Percentiles rank a stretch among this genome's conserved stretches.
These are phyloP conservation scores for Immersiporthe knoxdaviesiana DNA, from an alignment of 2,329 filamentous ascomycete species.

Conservation along the genomic window DNA sequence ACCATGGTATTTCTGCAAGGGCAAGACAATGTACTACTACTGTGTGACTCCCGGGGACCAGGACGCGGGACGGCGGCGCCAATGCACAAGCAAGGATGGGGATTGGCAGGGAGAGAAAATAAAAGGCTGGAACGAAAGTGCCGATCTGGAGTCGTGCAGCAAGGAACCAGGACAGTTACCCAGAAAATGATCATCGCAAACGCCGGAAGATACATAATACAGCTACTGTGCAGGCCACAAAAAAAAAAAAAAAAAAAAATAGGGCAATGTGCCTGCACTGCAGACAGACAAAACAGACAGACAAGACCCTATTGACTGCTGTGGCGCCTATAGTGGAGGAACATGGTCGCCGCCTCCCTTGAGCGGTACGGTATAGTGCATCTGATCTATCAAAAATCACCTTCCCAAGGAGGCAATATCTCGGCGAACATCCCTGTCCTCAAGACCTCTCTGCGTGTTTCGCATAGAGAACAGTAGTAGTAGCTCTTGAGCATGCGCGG, in stretches of 20 bases:
- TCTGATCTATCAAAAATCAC: neutral
- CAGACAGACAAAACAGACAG: too few species aligned
- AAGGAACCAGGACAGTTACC: too few species aligned
- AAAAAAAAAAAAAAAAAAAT: too few species aligned
- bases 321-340: neutral
- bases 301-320: neutral
- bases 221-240: neutral
- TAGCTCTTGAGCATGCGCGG: too few species aligned
- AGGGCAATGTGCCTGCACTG: too few species aligned
- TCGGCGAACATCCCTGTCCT: neutral
- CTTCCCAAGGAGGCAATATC: neutral
- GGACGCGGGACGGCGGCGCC: neutral
- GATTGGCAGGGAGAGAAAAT: too few species aligned
- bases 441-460: neutral
- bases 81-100: neutral
- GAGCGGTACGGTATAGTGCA: neutral
- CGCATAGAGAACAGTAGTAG: too few species aligned
- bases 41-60: neutral
- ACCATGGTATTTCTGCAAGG: neutral
- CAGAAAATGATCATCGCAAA: too few species aligned
- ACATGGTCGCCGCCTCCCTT: neutral
- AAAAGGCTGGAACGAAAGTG: neutral
- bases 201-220: too few species aligned
- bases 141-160: conserved; percentile 6
- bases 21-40: neutral